phyloP scores from a whole-genome alignment of 2,329 filamentous ascomycete species.

The Pestalotiopsis fici region DNA sequence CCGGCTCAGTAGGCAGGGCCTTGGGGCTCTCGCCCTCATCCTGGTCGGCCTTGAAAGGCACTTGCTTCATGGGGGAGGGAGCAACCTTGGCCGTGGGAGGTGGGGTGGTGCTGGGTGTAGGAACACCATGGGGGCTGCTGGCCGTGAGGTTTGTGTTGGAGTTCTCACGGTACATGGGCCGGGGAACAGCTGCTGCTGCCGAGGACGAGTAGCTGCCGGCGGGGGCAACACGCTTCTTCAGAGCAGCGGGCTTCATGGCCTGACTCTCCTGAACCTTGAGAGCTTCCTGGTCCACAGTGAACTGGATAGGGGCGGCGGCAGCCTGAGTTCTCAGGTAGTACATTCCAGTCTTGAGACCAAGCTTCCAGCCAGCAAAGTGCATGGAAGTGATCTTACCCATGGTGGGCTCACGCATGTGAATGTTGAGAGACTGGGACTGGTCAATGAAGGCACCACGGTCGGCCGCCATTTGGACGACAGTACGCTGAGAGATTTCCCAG shows the following conservation, averaged over 20 bases:
- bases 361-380: slow-evolving; percentile 99
- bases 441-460: slow-evolving; percentile 99
- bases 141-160: slow-evolving; percentile 33
- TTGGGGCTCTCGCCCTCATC: slow-evolving; percentile 80
- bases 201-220: slow-evolving; percentile 58
- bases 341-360: slow-evolving; percentile 99
- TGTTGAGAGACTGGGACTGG: slow-evolving; percentile 98
- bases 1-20: slow-evolving; percentile 72
- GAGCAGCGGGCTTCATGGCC: slow-evolving; percentile 60
- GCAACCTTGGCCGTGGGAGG: slow-evolving; percentile 52
- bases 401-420: slow-evolving; percentile 98
- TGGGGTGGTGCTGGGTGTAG: slow-evolving; percentile 70
- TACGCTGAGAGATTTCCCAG: slow-evolving; percentile 97
- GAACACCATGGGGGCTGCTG: slow-evolving; percentile 58
- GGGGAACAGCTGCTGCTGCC: slow-evolving; percentile 57
- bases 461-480: slow-evolving; percentile 95
- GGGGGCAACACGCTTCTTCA: slow-evolving; percentile 71
- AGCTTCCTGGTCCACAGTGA: slow-evolving; percentile 96
- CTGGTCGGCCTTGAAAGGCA: slow-evolving; percentile 74
- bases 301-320: slow-evolving; percentile 94
- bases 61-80: slow-evolving; percentile 61
- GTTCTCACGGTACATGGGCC: slow-evolving; percentile 49
- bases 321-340: slow-evolving; percentile 99
- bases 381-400: slow-evolving; percentile 99
- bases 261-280: slow-evolving; percentile 85